A percentile compares a stretch with the other conserved stretches of the same genome.
These are phyloP conservation scores for Penicillium sp. DNA, from an alignment of 2,329 filamentous ascomycete genomes.

Conservation along the genomic window DNA sequence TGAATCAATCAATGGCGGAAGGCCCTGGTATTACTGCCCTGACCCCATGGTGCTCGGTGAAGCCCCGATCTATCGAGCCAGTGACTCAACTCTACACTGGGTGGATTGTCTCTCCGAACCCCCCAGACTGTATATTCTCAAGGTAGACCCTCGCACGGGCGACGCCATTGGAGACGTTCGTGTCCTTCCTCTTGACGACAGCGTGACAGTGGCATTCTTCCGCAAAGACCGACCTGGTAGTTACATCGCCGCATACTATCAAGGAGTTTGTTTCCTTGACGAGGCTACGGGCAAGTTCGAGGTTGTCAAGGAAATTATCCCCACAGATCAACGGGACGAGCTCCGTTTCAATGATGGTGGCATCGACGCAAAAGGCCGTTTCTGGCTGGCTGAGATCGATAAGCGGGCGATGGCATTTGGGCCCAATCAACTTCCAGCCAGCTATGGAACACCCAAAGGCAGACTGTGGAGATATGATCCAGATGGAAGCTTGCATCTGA, in stretches of 20 bases:
- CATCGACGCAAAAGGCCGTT: constrained; percentile 38
- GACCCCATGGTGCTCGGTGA: constrained; percentile 34
- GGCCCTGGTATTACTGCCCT: constrained; percentile 9
- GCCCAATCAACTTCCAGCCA: constrained; percentile 30
- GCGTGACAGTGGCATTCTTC: constrained; percentile 42
- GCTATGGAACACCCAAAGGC: constrained; percentile 21
- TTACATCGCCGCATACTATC: constrained; percentile 42
- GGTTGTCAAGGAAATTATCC: constrained; percentile 43
- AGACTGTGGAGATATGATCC: constrained; percentile 33
- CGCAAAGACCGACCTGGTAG: constrained; percentile 38
- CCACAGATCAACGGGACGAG: constrained; percentile 31
- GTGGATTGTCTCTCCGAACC: constrained; percentile 37
- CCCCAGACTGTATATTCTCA: constrained; percentile 39
- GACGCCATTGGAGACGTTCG: constrained; percentile 32
- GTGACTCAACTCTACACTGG: constrained; percentile 37
- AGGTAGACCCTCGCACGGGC: constrained; percentile 33
- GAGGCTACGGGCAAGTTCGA: constrained; percentile 41
- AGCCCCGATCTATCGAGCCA: constrained; percentile 37
- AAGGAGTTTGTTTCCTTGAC: constrained; percentile 44
- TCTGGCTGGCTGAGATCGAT: constrained; percentile 45
- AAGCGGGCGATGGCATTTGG: constrained; percentile 39
- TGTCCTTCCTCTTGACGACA: constrained; percentile 37
- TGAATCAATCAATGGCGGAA: constrained; percentile 15
- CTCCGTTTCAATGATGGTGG: constrained; percentile 43
- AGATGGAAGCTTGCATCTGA: constrained; percentile 37